phyloP scores from a whole-genome alignment of 305 asterid species.

The Fraxinus platypoda region DNA sequence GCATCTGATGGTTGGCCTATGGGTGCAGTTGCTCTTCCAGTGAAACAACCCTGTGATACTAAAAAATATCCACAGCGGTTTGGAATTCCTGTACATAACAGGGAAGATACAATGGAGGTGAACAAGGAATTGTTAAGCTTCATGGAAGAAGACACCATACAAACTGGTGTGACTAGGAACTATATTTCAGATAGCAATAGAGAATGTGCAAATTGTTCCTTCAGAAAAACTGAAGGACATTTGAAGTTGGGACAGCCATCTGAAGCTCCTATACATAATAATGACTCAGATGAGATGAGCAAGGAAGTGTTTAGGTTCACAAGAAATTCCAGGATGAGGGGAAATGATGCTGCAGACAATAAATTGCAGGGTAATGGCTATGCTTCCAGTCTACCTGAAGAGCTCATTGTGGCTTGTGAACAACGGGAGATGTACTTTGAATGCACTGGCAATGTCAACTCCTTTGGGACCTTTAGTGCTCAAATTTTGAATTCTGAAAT shows the following conservation, averaged over 20 bases:
- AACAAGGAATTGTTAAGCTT: constrained; percentile 20
- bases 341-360: constrained; percentile 22
- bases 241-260: constrained; percentile 12
- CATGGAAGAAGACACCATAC: constrained; percentile 21
- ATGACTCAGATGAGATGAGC: constrained; percentile 9
- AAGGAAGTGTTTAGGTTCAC: constrained; percentile 18
- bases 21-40: constrained; percentile 21
- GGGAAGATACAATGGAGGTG: constrained; percentile 13
- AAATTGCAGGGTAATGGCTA: constrained; percentile 20
- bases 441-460: constrained; percentile 20
- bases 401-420: constrained; percentile 27
- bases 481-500: constrained; percentile 29
- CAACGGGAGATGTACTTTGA: constrained; percentile 26
- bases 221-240: constrained; percentile 9
- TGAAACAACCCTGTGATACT: constrained; percentile 14
- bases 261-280: constrained; percentile 11
- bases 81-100: constrained; percentile 25
- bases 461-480: constrained; percentile 16
- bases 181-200: constrained; percentile 23
- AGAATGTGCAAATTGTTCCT: constrained; percentile 21
- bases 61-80: constrained; percentile 16
- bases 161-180: constrained; percentile 28
- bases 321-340: constrained; percentile 3
- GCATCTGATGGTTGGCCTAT: constrained; percentile 31
- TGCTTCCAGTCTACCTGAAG: constrained; percentile 32